phyloP scores from a whole-genome alignment of 805 yeast genomes.

The Candida tammaniensis region DNA sequence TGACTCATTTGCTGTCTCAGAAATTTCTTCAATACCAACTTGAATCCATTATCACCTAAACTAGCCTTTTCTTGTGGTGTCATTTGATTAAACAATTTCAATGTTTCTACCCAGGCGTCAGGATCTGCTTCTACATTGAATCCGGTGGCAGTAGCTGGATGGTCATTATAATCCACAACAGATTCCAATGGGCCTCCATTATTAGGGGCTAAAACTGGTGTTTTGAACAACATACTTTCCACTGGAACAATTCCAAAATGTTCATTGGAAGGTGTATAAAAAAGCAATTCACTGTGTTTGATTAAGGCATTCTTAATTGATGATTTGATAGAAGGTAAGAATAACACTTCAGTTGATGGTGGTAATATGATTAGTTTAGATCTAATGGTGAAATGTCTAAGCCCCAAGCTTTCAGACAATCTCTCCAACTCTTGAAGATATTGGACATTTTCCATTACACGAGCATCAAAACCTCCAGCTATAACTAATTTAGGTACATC shows the following conservation, averaged over 20 bases:
- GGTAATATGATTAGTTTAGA: slow-evolving; percentile 36
- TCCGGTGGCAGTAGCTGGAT: slow-evolving; percentile 53
- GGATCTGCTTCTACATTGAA: slow-evolving; percentile 52
- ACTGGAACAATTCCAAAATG: slow-evolving; percentile 98
- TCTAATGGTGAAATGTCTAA: slow-evolving; percentile 46
- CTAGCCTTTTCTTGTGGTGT: slow-evolving; percentile 15
- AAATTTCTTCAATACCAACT: slow-evolving; percentile 37
- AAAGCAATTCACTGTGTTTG: slow-evolving; percentile 51
- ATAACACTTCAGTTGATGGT: slow-evolving; percentile 51
- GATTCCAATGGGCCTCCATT: slow-evolving; percentile 95
- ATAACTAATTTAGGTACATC: slow-evolving; percentile 53
- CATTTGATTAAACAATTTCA: slow-evolving; percentile 35
- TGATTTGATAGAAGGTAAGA: slow-evolving; percentile 78
- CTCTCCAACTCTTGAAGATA: slow-evolving; percentile 60
- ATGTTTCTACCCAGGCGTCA: slow-evolving; percentile 52
- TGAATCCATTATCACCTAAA: slow-evolving; percentile 35
- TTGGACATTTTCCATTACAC: slow-evolving; percentile 72
- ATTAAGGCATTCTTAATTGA: slow-evolving; percentile 61
- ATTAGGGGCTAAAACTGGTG: slow-evolving; percentile 81
- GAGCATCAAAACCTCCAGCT: slow-evolving; percentile 88
- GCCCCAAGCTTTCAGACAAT: slow-evolving; percentile 42
- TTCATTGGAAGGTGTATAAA: slow-evolving; percentile 89
- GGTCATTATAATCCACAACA: slow-evolving; percentile 35
- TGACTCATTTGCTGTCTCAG: slow-evolving; percentile 46
- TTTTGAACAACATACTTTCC: slow-evolving; percentile 84